These are phyloP conservation scores for Acanthamoeba sp. DNA, from an alignment of 208 protist genomes.

Conservation along the genomic window DNA sequence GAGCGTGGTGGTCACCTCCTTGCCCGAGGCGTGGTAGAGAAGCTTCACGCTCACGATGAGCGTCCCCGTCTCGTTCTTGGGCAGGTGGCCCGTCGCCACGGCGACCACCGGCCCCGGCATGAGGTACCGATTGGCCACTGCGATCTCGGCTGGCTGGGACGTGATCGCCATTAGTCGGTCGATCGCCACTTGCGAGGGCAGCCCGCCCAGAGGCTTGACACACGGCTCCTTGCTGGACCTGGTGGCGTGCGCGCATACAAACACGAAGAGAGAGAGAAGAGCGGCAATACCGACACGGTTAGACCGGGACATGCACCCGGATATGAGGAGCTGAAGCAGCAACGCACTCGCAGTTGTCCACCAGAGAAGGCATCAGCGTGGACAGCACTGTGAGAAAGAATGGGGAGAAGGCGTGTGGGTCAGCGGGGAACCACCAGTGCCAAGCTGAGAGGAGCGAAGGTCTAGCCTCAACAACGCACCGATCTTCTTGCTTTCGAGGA, in stretches of 20 bases:
- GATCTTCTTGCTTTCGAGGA: slow-evolving; percentile 21
- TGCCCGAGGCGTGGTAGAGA: background rate
- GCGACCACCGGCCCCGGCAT: background rate
- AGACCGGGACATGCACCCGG: background rate
- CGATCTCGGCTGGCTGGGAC: background rate
- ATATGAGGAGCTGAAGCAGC: too few species aligned
- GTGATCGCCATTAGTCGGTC: background rate
- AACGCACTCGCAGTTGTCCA: background rate
- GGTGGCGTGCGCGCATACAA: too few species aligned
- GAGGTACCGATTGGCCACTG: slow-evolving; percentile 11
- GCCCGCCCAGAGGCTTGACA: background rate
- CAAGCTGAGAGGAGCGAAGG: background rate
- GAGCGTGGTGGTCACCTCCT: slow-evolving; percentile 26
- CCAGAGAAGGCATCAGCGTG: background rate
- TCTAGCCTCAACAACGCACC: background rate
- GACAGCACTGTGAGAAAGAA: background rate
- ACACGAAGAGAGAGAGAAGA: background rate
- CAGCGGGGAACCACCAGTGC: background rate
- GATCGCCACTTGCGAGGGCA: background rate
- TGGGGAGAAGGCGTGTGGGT: background rate
- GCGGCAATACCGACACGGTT: background rate
- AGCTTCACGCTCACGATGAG: background rate
- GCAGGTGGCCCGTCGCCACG: background rate
- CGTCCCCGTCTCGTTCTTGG: background rate
- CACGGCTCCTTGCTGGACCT: background rate